phyloP scores from a whole-genome alignment of 2,329 filamentous ascomycete species.

The Fusarium sarcochroum region DNA sequence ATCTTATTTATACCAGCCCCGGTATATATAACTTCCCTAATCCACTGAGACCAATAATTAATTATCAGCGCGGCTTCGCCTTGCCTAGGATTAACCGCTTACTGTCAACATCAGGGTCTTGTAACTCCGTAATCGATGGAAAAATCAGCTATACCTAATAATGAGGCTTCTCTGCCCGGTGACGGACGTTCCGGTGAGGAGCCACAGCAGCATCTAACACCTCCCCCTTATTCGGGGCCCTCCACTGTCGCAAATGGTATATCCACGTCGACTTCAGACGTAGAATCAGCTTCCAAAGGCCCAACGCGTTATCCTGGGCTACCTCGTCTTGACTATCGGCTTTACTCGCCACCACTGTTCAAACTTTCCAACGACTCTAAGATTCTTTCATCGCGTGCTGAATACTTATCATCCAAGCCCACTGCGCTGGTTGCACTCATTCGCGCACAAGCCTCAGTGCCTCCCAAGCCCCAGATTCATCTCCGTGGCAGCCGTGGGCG shows the following conservation, averaged over 20 bases:
- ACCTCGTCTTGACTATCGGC: slow-evolving; percentile 64
- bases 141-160: slow-evolving; percentile 1
- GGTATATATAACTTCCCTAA: too few relatives aligned
- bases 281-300: slow-evolving; percentile 23
- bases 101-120: too few relatives aligned
- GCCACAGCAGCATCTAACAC: slow-evolving; percentile 20
- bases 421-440: slow-evolving; percentile 62
- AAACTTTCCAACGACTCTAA: slow-evolving; percentile 64
- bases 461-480: slow-evolving; percentile 68
- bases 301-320: slow-evolving; percentile 61
- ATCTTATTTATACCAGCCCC: too few relatives aligned
- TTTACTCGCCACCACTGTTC: slow-evolving; percentile 67
- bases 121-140: neutral
- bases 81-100: too few relatives aligned
- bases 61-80: too few relatives aligned
- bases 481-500: slow-evolving; percentile 62
- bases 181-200: neutral
- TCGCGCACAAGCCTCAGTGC: slow-evolving; percentile 64
- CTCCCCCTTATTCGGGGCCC: slow-evolving; percentile 45
- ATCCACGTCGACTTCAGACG: slow-evolving; percentile 2
- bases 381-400: slow-evolving; percentile 62
- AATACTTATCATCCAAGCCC: slow-evolving; percentile 63
- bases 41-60: too few relatives aligned
- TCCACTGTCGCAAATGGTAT: slow-evolving; percentile 17
- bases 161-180: neutral